Conservation (phyloP, 352 stramenopile species). For the Phytophthora quininea region DNA sequence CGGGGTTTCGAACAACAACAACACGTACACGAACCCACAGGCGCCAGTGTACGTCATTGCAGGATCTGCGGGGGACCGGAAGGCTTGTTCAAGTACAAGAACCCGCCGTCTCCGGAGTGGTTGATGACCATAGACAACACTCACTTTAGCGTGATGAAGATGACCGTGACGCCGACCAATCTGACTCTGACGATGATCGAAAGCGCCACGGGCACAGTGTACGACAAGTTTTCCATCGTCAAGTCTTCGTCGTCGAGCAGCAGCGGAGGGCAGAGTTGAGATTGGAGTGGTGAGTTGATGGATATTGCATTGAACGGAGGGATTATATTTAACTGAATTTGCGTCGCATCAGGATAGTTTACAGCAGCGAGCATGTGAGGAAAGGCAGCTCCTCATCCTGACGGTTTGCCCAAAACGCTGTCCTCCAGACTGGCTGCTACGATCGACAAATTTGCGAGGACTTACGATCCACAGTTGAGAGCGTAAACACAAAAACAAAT, state of each 20-base stretch:
- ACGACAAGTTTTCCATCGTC: slow-evolving; percentile 50
- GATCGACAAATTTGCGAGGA: no score
- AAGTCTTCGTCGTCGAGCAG: slow-evolving; percentile 21
- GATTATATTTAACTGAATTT: no score
- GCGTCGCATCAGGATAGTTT: no score
- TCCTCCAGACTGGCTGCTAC: no score
- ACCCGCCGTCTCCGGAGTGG: slow-evolving; percentile 25
- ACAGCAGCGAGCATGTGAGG: no score
- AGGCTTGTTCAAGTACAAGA: slow-evolving; percentile 30
- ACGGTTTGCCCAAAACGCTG: no score
- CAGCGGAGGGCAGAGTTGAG: slow-evolving; percentile 12
- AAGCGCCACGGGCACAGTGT: slow-evolving; percentile 11
- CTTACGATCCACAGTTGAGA: no score
- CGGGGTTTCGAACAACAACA: slow-evolving; percentile 42
- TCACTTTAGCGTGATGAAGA: slow-evolving; percentile 37
- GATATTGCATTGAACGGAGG: not conserved
- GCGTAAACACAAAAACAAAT: no score
- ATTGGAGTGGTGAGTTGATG: not conserved
- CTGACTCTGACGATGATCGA: slow-evolving; percentile 38
- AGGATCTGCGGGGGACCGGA: slow-evolving; percentile 41
- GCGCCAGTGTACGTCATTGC: slow-evolving; percentile 58
- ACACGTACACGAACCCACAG: slow-evolving; percentile 47
- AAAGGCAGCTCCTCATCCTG: no score
- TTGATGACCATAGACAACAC: slow-evolving; percentile 31
- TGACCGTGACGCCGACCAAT: slow-evolving; percentile 31